phyloP scores from a whole-genome alignment of 1,284 basidiomycete genomes.

The Boletus hoseneyae region DNA sequence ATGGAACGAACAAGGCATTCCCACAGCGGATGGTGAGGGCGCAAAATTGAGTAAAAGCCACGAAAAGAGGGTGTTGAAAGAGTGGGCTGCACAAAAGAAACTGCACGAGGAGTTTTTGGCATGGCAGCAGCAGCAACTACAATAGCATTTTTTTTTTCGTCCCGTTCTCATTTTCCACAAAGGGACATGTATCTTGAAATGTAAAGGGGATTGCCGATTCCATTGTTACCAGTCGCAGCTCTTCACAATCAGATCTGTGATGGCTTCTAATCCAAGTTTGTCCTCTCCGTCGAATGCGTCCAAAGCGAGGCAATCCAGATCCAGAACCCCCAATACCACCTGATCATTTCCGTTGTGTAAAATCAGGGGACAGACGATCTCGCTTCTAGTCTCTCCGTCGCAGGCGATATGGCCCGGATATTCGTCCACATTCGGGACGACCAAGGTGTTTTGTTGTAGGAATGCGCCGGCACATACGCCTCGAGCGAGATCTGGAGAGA shows the following conservation, averaged over 20 bases:
- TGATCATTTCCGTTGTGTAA: constrained; percentile 33
- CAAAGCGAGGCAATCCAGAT: constrained; percentile 78
- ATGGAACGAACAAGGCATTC: constrained; percentile 86
- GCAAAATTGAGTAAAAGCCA: constrained; percentile 84
- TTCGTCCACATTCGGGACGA: constrained; percentile 70
- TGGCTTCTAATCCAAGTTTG: constrained; percentile 64
- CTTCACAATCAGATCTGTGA: constrained; percentile 58
- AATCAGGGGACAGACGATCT: constrained; percentile 79
- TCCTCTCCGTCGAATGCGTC: constrained; percentile 76
- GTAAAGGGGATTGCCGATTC: not conserved
- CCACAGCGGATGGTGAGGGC: constrained; percentile 80
- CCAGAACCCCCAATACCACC: constrained; percentile 70
- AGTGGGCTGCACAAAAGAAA: constrained; percentile 74
- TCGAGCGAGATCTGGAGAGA: constrained; percentile 50
- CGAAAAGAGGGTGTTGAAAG: constrained; percentile 80
- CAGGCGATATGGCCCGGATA: constrained; percentile 92
- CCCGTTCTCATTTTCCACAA: no score
- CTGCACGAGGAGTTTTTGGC: constrained; percentile 73
- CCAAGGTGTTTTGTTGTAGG: constrained; percentile 47
- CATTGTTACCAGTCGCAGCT: constrained; percentile 53
- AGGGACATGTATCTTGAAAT: not conserved
- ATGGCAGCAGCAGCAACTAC: constrained; percentile 48
- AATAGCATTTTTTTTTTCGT: not conserved
- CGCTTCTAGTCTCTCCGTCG: constrained; percentile 82
- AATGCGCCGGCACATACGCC: constrained; percentile 86